Evolutionary conservation across 2,329 filamentous ascomycete genomes (phyloP).

Genomic region (Bipolaris bicolor): DNA sequence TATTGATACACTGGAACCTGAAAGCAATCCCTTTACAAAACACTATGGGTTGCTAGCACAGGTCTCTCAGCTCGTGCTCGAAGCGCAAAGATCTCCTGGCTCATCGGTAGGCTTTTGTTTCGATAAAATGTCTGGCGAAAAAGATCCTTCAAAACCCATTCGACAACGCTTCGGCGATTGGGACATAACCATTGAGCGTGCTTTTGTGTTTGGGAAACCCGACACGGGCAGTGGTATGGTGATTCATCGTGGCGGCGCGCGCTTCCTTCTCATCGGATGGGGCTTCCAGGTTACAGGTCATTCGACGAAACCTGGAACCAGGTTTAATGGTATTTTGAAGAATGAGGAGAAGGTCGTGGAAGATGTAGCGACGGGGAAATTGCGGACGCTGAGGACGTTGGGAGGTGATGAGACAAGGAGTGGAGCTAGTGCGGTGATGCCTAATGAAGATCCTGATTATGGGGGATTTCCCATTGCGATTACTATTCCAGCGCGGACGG

Average conservation of each 20-base stretch:
- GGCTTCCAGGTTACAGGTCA: conserved; percentile 52
- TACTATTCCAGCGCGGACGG: conserved; percentile 59
- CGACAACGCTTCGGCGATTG: conserved; percentile 44
- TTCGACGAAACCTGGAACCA: conserved; percentile 33
- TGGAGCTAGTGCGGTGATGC: conserved; percentile 61
- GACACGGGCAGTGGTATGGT: conserved; percentile 53
- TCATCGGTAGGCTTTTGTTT: conserved; percentile 53
- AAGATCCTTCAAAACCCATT: conserved; percentile 39
- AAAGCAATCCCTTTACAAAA: conserved; percentile 42
- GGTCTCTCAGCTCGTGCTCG: conserved; percentile 43
- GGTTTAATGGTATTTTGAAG: conserved; percentile 53
- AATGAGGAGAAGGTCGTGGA: conserved; percentile 53
- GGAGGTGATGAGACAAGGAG: conserved; percentile 57
- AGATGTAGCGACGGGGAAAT: conserved; percentile 40
- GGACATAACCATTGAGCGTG: conserved; percentile 51
- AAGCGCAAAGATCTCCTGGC: conserved; percentile 42
- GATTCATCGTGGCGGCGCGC: conserved; percentile 48
- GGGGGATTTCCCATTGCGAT: conserved; percentile 63
- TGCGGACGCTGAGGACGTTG: conserved; percentile 48
- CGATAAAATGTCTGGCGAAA: conserved; percentile 43
- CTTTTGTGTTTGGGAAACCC: conserved; percentile 56
- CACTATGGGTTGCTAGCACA: conserved; percentile 53
- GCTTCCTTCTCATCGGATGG: conserved; percentile 55
- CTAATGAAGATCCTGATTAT: conserved; percentile 62
- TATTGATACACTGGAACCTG: conserved; percentile 50